phyloP scores from a whole-genome alignment of 345 rosid species.

The Hirschfeldia incana region DNA sequence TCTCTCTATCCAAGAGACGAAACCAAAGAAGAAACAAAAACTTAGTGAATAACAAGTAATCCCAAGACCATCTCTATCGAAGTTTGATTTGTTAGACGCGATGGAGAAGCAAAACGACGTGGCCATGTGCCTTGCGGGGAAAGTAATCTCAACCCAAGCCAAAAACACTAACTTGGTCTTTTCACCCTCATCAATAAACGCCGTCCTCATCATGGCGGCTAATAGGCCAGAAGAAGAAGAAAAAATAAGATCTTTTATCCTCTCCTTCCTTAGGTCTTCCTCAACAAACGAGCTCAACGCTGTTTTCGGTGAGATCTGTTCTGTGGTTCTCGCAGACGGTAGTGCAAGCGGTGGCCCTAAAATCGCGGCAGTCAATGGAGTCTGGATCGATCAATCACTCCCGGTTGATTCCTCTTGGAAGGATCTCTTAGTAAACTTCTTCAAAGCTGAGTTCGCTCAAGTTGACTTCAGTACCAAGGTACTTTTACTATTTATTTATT shows the following conservation, averaged over 20 bases:
- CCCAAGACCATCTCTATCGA: neutral
- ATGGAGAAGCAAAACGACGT: neutral
- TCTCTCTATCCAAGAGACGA: neutral
- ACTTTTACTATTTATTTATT: neutral
- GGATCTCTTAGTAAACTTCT: neutral
- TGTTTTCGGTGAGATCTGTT: neutral
- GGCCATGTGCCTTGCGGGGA: neutral
- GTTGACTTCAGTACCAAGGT: neutral
- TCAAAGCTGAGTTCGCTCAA: neutral
- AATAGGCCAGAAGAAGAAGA: neutral
- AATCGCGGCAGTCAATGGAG: neutral
- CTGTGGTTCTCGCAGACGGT: neutral
- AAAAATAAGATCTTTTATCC: too few relatives aligned
- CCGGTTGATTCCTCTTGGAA: neutral
- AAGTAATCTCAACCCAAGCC: neutral
- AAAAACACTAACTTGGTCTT: neutral
- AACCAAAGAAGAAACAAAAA: neutral
- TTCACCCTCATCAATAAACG: neutral
- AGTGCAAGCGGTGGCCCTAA: neutral
- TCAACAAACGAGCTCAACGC: neutral
- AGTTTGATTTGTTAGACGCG: neutral
- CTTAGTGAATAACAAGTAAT: neutral
- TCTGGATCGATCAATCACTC: conserved; percentile 11
- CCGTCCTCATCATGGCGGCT: neutral
- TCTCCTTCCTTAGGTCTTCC: too few relatives aligned